These are phyloP conservation scores for Chrysoporthe puriensis DNA, from an alignment of 2,329 filamentous ascomycete species.

Conservation along the genomic window DNA sequence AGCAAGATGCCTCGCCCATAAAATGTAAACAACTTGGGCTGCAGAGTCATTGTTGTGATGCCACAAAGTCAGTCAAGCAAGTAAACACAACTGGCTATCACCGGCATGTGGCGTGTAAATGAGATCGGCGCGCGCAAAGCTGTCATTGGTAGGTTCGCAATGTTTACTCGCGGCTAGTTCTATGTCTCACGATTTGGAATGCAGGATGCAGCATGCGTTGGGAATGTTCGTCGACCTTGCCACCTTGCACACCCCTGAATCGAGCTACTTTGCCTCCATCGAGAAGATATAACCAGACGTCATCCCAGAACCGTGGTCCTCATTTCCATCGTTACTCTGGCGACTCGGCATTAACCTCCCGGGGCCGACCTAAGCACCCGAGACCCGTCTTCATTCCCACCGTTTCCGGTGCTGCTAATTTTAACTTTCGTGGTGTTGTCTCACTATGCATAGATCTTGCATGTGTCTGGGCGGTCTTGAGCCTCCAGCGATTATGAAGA, in stretches of 20 bases:
- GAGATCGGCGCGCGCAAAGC: not conserved
- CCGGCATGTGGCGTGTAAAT: slow-evolving; percentile 6
- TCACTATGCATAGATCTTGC: not conserved
- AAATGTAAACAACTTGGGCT: not conserved
- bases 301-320: not conserved
- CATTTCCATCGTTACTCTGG: slow-evolving; percentile 8
- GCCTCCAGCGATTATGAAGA: not conserved
- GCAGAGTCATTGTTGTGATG: not conserved
- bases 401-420: not conserved
- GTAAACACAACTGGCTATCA: not conserved
- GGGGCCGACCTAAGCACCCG: not conserved
- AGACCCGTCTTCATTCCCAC: slow-evolving; percentile 1
- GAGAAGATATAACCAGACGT: not conserved
- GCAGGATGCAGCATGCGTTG: not conserved
- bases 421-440: not conserved
- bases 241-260: not conserved
- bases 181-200: not conserved
- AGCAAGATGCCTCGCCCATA: not conserved
- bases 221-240: too few relatives aligned
- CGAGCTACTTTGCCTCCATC: not conserved
- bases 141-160: not conserved
- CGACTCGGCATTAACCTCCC: not conserved
- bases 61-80: not conserved
- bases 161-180: not conserved
- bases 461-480: not conserved